These are phyloP conservation scores for Barbarea vulgaris DNA, from an alignment of 345 rosid species.

Conservation along the genomic window DNA sequence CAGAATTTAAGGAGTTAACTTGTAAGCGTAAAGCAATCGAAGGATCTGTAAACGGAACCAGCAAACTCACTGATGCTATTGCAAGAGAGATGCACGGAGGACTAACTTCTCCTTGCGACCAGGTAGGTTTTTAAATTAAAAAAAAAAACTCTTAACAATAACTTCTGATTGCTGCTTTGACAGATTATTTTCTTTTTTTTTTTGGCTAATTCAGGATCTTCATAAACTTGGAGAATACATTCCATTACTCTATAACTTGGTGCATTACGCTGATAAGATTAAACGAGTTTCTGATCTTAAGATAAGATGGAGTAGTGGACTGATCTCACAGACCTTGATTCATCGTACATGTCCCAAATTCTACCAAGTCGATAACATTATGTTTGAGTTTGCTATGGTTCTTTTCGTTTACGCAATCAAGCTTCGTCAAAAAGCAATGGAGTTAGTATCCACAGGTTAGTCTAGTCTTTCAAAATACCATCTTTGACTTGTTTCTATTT, in stretches of 20 bases:
- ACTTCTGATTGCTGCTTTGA: neutral
- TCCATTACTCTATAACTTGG: slow-evolving; percentile 64
- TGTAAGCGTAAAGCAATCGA: slow-evolving; percentile 64
- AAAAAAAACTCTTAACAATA: neutral
- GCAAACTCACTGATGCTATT: slow-evolving; percentile 58
- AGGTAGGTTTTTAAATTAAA: no score
- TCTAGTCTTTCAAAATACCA: neutral
- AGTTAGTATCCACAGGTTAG: slow-evolving; percentile 56
- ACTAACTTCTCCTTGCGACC: slow-evolving; percentile 54
- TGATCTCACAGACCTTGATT: slow-evolving; percentile 54
- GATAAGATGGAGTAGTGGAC: slow-evolving; percentile 73
- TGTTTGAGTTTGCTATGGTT: slow-evolving; percentile 68
- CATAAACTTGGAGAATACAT: slow-evolving; percentile 63
- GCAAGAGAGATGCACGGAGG: slow-evolving; percentile 80
- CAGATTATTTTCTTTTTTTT: neutral
- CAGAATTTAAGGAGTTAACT: slow-evolving; percentile 62
- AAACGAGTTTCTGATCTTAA: slow-evolving; percentile 54
- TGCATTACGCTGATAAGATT: slow-evolving; percentile 49
- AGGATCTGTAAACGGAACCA: slow-evolving; percentile 64
- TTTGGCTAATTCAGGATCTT: slow-evolving; percentile 56
- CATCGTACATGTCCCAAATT: slow-evolving; percentile 60
- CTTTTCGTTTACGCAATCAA: slow-evolving; percentile 60
- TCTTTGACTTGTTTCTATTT: no score
- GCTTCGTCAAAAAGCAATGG: slow-evolving; percentile 73
- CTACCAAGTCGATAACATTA: slow-evolving; percentile 58